Conservation (phyloP, 371 early-diverging fungal genomes). For the Caulochytrium protostelioides region DNA sequence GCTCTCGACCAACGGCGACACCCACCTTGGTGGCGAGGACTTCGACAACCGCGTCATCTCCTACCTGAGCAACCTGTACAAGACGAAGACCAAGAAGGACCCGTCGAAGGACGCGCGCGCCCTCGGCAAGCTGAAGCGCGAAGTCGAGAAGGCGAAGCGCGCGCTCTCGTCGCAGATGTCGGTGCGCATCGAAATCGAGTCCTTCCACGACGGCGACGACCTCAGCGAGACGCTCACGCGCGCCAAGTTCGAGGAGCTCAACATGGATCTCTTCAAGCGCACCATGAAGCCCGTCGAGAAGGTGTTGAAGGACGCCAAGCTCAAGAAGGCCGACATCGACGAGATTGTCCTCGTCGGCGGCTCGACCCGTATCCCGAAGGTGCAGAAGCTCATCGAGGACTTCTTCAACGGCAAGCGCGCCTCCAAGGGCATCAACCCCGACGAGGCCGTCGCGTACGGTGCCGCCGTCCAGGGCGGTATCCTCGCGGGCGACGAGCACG, state of each 20-base stretch:
- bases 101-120: constrained; percentile 47
- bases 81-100: constrained; percentile 48
- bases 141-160: constrained; percentile 75
- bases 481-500: constrained; percentile 47
- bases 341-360: constrained; percentile 95
- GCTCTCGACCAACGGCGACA: constrained; percentile 70
- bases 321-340: constrained; percentile 46
- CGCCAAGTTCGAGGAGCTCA: constrained; percentile 36
- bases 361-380: constrained; percentile 92
- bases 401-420: constrained; percentile 71
- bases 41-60: constrained; percentile 71
- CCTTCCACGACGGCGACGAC: constrained; percentile 32
- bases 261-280: constrained; percentile 33
- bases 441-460: constrained; percentile 95
- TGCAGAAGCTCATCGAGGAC: constrained; percentile 56
- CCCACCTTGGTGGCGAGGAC: constrained; percentile 84
- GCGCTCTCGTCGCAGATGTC: constrained; percentile 64
- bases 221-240: constrained; percentile 35
- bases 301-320: constrained; percentile 42
- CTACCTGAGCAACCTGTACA: constrained; percentile 48
- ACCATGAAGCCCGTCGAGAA: constrained; percentile 41
- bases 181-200: constrained; percentile 44
- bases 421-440: constrained; percentile 60
- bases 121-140: constrained; percentile 68
- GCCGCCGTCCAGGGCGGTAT: constrained; percentile 92